These are phyloP conservation scores for Nitzschia sp. DNA, from an alignment of 108 stramenopile genomes.

Conservation along the genomic window DNA sequence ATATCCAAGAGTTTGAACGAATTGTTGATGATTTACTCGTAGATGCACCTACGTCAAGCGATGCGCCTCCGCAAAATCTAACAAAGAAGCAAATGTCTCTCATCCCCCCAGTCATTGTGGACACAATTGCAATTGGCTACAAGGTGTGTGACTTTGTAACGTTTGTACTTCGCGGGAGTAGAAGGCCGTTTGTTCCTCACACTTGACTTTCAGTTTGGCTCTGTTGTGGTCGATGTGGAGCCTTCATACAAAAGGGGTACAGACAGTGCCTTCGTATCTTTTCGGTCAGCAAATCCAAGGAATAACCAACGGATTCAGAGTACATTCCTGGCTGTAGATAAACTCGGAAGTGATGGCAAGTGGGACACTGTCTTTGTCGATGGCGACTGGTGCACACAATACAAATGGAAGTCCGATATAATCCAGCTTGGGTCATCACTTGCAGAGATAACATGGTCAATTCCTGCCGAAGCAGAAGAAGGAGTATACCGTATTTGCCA, in stretches of 20 bases:
- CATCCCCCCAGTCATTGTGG: constrained; percentile 38
- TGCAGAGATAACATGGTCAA: constrained; percentile 31
- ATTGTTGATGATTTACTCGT: constrained; percentile 36
- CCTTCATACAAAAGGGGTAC: constrained; percentile 22
- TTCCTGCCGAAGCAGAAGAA: constrained; percentile 11
- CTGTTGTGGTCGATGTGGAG: constrained; percentile 33
- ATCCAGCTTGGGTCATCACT: constrained; percentile 20
- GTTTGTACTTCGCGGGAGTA: no score
- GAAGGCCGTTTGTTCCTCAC: no score
- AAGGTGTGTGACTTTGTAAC: background rate
- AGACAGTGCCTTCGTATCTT: constrained; percentile 34
- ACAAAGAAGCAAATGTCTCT: constrained; percentile 34
- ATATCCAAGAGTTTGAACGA: constrained; percentile 51
- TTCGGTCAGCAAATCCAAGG: constrained; percentile 56
- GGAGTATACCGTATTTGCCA: constrained; percentile 37
- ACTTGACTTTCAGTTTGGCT: constrained; percentile 20
- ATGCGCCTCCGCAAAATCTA: constrained; percentile 37
- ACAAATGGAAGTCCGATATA: constrained; percentile 24
- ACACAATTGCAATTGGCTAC: constrained; percentile 36
- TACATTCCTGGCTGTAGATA: constrained; percentile 49
- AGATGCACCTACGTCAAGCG: constrained; percentile 18
- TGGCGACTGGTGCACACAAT: constrained; percentile 55
- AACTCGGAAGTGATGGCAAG: constrained; percentile 10
- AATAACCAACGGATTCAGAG: constrained; percentile 54
- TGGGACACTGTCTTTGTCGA: constrained; percentile 44